A percentile compares a stretch with the other conserved stretches of the same genome.
These are phyloP conservation scores for Candida odintsovae DNA, from an alignment of 805 yeast genomes.

Conservation along the genomic window DNA sequence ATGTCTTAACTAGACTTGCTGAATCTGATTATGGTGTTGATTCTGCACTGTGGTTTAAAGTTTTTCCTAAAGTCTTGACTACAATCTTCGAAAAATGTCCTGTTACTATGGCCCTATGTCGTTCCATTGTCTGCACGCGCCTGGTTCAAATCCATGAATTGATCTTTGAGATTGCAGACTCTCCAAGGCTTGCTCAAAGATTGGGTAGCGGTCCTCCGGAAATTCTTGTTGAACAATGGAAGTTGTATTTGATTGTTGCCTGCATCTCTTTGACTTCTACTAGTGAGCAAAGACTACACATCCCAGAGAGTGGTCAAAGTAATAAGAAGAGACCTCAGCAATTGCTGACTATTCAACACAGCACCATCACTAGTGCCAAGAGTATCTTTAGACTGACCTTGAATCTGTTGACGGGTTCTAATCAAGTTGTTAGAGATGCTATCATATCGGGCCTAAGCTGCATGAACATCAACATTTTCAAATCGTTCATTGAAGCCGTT, in stretches of 20 bases:
- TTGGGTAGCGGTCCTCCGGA: slow-evolving; percentile 51
- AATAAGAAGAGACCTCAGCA: slow-evolving; percentile 76
- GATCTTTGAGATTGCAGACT: slow-evolving; percentile 48
- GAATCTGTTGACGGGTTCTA: slow-evolving; percentile 70
- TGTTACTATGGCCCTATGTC: slow-evolving; percentile 86
- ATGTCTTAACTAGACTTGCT: slow-evolving; percentile 69
- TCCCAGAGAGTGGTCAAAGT: slow-evolving; percentile 51
- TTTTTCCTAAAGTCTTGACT: slow-evolving; percentile 70
- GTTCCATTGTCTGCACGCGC: slow-evolving; percentile 85
- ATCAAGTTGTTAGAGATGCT: slow-evolving; percentile 71
- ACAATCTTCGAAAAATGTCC: slow-evolving; percentile 79
- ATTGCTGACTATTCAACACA: slow-evolving; percentile 77
- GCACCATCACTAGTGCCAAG: slow-evolving; percentile 87
- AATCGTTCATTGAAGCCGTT: slow-evolving; percentile 70
- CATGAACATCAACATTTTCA: slow-evolving; percentile 83
- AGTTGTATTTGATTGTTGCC: slow-evolving; percentile 80
- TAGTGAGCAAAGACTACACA: slow-evolving; percentile 71
- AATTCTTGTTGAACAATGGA: slow-evolving; percentile 78
- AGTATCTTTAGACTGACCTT: slow-evolving; percentile 83
- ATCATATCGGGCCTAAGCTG: slow-evolving; percentile 86
- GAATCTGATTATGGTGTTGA: slow-evolving; percentile 94
- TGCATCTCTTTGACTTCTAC: slow-evolving; percentile 90
- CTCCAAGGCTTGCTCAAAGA: slow-evolving; percentile 24
- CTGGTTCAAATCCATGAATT: slow-evolving; percentile 80
- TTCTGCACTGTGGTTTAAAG: slow-evolving; percentile 91